Evolutionary conservation across 371 early-diverging fungal genomes (phyloP), one percentile per base, ranked within the genome.

Genomic region (Batrachochytrium dendrobatidis): DNA sequence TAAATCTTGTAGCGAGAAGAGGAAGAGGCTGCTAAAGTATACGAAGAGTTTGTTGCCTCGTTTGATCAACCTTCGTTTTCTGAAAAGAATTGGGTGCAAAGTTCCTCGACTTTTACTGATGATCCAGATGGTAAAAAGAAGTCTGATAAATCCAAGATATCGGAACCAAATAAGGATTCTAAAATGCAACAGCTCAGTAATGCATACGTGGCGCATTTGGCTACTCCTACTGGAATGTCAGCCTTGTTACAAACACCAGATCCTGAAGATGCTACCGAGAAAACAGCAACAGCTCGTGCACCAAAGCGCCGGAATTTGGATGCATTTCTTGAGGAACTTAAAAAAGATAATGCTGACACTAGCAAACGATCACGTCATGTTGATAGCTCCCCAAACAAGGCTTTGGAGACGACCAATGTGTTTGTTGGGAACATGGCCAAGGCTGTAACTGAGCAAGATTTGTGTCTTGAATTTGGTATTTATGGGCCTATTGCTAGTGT

Each of bases 401-500:
- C 91, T 66, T 83, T 83, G 6, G 62, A 60, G n/a, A 87, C 94
- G 15, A 92, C 94, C 15, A 94, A 94, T 63, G 67, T 95, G n/a
- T 92, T 86, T 65, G 79, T 95, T 25, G 86, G 90, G 25, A 92
- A 94, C 60, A 76, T 95, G 59, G 80, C 80, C 55, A 88, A 89
- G 0, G 62, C 62, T 7, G 77, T 83, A 5, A 82, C 83, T 60
- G 94, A 93, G 69, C 77, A 81, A 24, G 62, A 64, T 25, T 62
- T 95, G 1, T 88, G 88, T 60, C 69, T 77, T 58, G 81, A 79
- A 25, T 95, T 95, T 81, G 92, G 76, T 22, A 73, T 66, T 26
- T 89, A 76, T 65, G 96, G 96, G 0, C 86, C 93, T 0, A 90
- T 95, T 62, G 95, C 87, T 5, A 90, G 90, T 53, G 89, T 94